Base-by-base conservation (phyloP, 345 rosid genomes). In the Populus ilicifolia region DNA sequence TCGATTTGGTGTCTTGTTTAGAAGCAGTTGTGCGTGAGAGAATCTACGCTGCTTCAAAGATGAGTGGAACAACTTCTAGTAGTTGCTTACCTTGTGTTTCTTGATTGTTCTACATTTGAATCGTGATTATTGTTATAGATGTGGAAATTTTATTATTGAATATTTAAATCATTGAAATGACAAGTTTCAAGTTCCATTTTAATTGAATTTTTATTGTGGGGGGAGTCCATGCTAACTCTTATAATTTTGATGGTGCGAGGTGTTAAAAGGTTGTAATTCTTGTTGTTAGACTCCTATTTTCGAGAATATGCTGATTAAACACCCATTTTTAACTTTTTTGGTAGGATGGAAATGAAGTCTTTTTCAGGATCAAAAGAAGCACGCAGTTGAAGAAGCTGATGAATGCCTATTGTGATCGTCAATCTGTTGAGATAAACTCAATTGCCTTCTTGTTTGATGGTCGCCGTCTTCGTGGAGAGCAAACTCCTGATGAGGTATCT, bases 381-480 rank as follows among this genome's bases (percentile, higher is more conserved):
- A 82, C 84, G 25, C 84, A 82, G 72, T 72, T 82, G 76, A 35
- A 67, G 48, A 82, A 78, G 36, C 76, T 82, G 33, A 82, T 82
- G 84, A 64, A 46, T 64, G 84, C 84, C 1, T 82, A 82, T 13
- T 78, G 84, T 70, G 84, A 78, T 18, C 27, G 84, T 1, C 84
- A 82, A 61, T 82, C 84, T 0, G 81, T 82, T 61, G 84, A 82
- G 44, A 50, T 82, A 8, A 82, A 78, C 79, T 78, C 84, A 43
- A 75, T 82, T 66, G 84, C 84, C 3, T 82, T 82, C 61, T 67
- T 82, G 48, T 82, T 82, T 74, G 84, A 82, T 71, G 84, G 84
- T 1, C 78, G 84, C 13, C 75, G 84, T 6, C 70, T 82, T 43
- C 84, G 81, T 30, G 84, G 38, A 5, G 84, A 81, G 16, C 84